These are phyloP conservation scores for Apiospora hydei DNA, from an alignment of 2,329 filamentous ascomycete species.

Conservation along the genomic window DNA sequence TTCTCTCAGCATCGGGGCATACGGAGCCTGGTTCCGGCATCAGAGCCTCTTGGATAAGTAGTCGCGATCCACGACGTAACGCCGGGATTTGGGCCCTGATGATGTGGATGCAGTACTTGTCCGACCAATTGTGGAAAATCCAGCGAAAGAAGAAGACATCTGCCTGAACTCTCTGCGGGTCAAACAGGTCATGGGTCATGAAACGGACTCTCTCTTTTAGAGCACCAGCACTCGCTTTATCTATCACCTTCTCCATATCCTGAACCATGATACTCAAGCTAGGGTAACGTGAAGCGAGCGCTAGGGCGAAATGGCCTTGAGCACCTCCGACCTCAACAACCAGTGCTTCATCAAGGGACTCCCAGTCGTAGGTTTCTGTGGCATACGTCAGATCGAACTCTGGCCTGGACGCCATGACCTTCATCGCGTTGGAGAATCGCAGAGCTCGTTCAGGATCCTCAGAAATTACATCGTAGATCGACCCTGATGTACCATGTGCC, in stretches of 20 bases:
- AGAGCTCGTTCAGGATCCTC: not conserved
- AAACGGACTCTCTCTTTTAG: not conserved
- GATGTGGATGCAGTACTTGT: constrained; percentile 4
- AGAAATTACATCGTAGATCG: not conserved
- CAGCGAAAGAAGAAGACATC: not conserved
- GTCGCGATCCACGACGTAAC: not conserved
- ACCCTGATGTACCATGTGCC: not conserved
- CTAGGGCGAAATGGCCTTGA: constrained; percentile 27
- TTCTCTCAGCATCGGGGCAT: not conserved
- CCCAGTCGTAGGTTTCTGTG: constrained; percentile 41
- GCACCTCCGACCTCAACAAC: constrained; percentile 52
- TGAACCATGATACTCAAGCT: constrained; percentile 35
- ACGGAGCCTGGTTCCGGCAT: not conserved
- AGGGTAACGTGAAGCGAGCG: constrained; percentile 26
- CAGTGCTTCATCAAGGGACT: constrained; percentile 44
- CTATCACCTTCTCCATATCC: constrained; percentile 36
- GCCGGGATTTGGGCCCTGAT: not conserved
- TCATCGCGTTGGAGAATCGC: not conserved
- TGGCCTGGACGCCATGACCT: not conserved
- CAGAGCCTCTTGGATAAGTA: not conserved
- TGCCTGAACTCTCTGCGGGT: not conserved
- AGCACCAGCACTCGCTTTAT: not conserved
- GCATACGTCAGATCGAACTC: not conserved
- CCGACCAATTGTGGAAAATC: constrained; percentile 16
- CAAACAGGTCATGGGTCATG: constrained; percentile 1